Evolutionary conservation across 176 grass and related monocot species (phyloP).

Genomic region (Oryza longistaminata): DNA sequence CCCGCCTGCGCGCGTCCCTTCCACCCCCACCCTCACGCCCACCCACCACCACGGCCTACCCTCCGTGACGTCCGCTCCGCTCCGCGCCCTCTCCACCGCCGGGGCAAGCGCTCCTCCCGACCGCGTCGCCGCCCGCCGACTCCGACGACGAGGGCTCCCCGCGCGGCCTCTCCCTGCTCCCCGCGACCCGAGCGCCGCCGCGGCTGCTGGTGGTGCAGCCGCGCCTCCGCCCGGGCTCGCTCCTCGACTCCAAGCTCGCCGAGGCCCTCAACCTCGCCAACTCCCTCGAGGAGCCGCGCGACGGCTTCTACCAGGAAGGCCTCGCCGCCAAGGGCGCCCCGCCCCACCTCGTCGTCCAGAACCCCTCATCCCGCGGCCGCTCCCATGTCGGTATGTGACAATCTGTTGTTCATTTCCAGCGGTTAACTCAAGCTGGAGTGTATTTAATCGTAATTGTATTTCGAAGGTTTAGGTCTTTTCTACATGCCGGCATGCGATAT

Average conservation of each 20-base stretch:
- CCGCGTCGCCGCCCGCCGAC: constrained; percentile 38
- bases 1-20: constrained; percentile 34
- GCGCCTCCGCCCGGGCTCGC: constrained; percentile 65
- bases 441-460: not conserved
- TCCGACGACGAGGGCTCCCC: constrained; percentile 41
- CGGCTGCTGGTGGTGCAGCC: constrained; percentile 86
- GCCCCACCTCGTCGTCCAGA: constrained; percentile 84
- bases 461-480: not conserved
- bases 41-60: not conserved
- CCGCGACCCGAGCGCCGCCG: constrained; percentile 57
- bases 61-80: not conserved
- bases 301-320: constrained; percentile 62
- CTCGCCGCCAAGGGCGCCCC: constrained; percentile 48
- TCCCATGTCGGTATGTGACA: constrained; percentile 58
- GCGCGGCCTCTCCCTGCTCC: constrained; percentile 60
- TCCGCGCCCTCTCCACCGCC: constrained; percentile 48
- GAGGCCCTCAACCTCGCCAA: constrained; percentile 93
- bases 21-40: not conserved
- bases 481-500: not conserved
- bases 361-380: constrained; percentile 60
- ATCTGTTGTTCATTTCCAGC: constrained; percentile 2
- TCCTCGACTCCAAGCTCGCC: constrained; percentile 80
- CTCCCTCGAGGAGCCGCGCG: constrained; percentile 86
- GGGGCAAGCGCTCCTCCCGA: constrained; percentile 48
- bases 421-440: constrained; percentile 11